A percentile compares a stretch with the other conserved stretches of the same genome.
Evolutionary conservation across 2,329 filamentous ascomycete genomes (phyloP).

Genomic region (Claviceps arundinis): DNA sequence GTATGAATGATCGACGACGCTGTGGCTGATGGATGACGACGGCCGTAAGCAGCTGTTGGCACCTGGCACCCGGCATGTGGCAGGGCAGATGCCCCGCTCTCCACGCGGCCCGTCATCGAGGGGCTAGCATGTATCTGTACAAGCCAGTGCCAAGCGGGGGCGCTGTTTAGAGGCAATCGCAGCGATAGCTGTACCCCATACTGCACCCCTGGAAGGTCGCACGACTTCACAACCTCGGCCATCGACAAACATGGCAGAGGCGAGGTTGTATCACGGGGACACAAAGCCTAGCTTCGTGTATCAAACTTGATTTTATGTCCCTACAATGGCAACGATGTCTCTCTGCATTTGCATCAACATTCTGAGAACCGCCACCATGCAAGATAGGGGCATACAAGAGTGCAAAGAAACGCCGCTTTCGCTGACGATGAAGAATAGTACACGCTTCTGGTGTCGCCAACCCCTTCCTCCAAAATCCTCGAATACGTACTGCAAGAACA

Average conservation of each 20-base stretch:
- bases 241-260: no score
- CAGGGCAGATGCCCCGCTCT: neutral
- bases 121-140: neutral
- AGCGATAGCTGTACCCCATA: neutral
- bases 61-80: neutral
- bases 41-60: neutral
- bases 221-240: no score
- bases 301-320: neutral
- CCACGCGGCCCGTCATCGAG: conserved; percentile 2
- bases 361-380: neutral
- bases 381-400: neutral
- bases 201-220: neutral
- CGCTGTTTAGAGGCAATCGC: neutral
- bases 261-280: no score
- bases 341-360: neutral
- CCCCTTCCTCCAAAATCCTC: neutral
- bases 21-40: neutral
- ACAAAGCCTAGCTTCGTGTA: neutral
- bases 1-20: neutral
- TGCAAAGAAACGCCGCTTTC: neutral
- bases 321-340: neutral
- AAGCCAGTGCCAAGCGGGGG: neutral
- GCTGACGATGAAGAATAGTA: neutral
- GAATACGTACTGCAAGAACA: neutral
- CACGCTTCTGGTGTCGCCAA: neutral